Conservation (phyloP, 495 filamentous ascomycete species). For the Hypoxylon rickii region DNA sequence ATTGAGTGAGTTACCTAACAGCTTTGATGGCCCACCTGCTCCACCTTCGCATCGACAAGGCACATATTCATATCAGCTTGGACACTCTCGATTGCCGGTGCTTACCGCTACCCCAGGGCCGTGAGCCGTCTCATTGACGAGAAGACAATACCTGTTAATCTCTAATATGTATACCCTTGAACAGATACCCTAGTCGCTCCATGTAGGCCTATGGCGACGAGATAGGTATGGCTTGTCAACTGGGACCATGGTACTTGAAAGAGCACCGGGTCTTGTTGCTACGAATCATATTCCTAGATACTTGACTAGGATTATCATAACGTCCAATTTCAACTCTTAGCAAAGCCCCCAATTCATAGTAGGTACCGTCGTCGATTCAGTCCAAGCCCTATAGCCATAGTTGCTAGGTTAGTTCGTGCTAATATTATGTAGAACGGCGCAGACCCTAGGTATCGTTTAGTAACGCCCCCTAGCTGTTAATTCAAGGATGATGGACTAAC, state of each 20-base stretch:
- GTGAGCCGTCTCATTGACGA: constrained; percentile 16
- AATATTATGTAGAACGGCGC: no score
- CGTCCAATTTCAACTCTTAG: constrained; percentile 16
- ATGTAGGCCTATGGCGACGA: background rate
- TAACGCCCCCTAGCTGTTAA: no score
- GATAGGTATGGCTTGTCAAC: constrained; percentile 15
- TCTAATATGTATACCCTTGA: background rate
- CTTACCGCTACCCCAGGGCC: constrained; percentile 24
- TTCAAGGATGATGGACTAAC: no score
- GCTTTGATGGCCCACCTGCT: constrained; percentile 16
- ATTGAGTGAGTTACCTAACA: no score
- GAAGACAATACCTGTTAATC: constrained; percentile 14
- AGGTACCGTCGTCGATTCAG: constrained; percentile 7
- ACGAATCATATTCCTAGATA: constrained; percentile 16
- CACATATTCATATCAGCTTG: constrained; percentile 10
- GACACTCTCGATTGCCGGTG: constrained; percentile 10
- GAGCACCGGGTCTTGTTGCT: constrained; percentile 3
- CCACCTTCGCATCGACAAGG: constrained; percentile 21
- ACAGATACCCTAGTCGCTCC: background rate
- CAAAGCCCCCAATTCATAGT: constrained; percentile 5
- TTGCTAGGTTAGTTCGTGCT: no score
- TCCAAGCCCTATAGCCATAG: no score
- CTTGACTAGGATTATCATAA: constrained; percentile 17
- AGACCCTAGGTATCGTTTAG: no score
- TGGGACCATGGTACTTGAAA: constrained; percentile 17